Evolutionary conservation across 805 yeast genomes (phyloP).

Genomic region (Candida sphagnicola): DNA sequence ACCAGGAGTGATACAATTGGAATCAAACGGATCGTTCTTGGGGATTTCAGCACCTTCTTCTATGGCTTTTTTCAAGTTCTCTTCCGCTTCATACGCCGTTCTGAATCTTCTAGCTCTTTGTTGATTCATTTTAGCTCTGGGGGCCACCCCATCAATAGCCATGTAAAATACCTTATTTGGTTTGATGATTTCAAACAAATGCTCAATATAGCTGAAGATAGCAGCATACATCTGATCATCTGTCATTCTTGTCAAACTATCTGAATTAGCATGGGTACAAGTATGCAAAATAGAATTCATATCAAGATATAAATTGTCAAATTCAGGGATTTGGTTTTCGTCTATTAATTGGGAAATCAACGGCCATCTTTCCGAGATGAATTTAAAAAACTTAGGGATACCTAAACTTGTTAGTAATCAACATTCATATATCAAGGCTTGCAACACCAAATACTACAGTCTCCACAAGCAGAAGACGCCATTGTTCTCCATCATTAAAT

Average conservation of each 20-base stretch:
- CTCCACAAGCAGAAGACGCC: no score
- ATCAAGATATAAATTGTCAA: slow-evolving; percentile 91
- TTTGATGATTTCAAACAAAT: slow-evolving; percentile 78
- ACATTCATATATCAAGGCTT: no score
- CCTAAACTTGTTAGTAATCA: slow-evolving; percentile 45
- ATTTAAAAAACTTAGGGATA: slow-evolving; percentile 95
- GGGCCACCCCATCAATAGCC: slow-evolving; percentile 99
- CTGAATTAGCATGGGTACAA: slow-evolving; percentile 84
- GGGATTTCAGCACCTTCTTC: slow-evolving; percentile 72
- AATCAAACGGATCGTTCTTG: slow-evolving; percentile 81
- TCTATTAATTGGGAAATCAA: slow-evolving; percentile 77
- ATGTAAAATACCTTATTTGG: slow-evolving; percentile 85
- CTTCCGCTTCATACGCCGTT: slow-evolving; percentile 90
- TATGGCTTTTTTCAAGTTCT: slow-evolving; percentile 67
- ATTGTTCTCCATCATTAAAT: no score
- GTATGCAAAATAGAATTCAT: slow-evolving; percentile 96
- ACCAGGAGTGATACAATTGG: slow-evolving; percentile 94
- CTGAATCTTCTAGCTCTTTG: slow-evolving; percentile 95
- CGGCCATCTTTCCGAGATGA: slow-evolving; percentile 99
- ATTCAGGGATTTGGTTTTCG: slow-evolving; percentile 82
- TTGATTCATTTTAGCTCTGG: slow-evolving; percentile 97
- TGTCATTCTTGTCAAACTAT: slow-evolving; percentile 58
- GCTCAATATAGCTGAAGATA: slow-evolving; percentile 94
- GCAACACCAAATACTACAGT: no score
- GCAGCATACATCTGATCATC: slow-evolving; percentile 91